Base-by-base conservation (phyloP, 768 basidiomycete species). In the Russula abietina region DNA sequence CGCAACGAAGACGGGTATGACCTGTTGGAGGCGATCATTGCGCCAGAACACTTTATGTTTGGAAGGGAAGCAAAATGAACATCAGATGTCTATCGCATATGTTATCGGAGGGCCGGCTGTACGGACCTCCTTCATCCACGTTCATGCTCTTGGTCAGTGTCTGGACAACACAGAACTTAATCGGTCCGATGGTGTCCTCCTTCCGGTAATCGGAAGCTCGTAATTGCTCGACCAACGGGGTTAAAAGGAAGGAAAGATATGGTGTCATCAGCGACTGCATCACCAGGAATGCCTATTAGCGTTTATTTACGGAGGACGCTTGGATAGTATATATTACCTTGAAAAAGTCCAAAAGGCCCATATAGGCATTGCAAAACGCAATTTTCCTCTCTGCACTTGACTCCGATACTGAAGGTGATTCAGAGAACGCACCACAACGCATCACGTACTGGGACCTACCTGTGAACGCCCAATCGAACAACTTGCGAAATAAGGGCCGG, bases 401-500 rank as follows among this genome's bases (percentile, higher is more conserved):
- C 36, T 74, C 71, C n/a, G 69, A 57, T 28, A 66, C 66, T 36
- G 62, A 59, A 22, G 66, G 66, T 51, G 36, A 43, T 14, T 38
- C 28, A 57, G 38, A 17, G 53, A 6, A 41, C 17, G 28, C 30
- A 17, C 22, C 2, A 24, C 39, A 30, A n/a, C 11, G 45, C 26
- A 8, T 32, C 28, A 28, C 10, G 14, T 39, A 16, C 11, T 22
- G 3, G 7, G 45, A 10, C 17, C 54, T 48, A 61, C 78, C 77
- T 1, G 80, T 81, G 69, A 94, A 94, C 0, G 93, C 93, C 97
- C 97, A 99, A 71, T 99, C 97, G 69, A 91, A 93, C 61, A 95
- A 73, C 58, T 87, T 86, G 59, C 93, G 85, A 82, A 98, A 96
- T 17, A 98, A 76, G 0, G 96, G 94, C 65, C 85, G 83, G 84